phyloP scores from a whole-genome alignment of 2,329 filamentous ascomycete species.

The Cryphonectria parasitica region DNA sequence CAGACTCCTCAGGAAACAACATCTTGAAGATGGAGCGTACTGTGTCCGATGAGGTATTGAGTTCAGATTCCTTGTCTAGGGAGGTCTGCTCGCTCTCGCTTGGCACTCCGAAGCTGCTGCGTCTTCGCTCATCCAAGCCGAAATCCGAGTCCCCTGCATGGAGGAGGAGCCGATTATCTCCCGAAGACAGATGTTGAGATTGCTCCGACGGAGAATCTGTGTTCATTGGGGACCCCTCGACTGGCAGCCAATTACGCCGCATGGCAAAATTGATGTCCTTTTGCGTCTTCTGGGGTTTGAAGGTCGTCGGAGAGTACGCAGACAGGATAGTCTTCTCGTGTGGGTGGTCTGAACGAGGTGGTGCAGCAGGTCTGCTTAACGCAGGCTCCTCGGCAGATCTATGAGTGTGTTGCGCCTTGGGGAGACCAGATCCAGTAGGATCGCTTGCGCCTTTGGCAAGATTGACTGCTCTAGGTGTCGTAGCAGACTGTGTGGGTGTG shows the following conservation, averaged over 20 bases:
- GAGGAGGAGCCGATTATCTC: not conserved
- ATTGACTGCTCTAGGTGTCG: not conserved
- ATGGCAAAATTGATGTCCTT: constrained; percentile 1
- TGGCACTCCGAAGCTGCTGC: not conserved
- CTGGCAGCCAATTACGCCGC: constrained; percentile 9
- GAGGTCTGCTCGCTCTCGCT: not conserved
- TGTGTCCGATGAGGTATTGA: not conserved
- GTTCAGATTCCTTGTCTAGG: too few relatives aligned
- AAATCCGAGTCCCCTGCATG: not conserved
- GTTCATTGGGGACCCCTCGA: not conserved
- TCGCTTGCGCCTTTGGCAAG: not conserved
- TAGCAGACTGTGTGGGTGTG: not conserved
- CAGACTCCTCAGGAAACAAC: constrained; percentile 18
- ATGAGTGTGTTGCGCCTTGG: not conserved
- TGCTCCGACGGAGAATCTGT: not conserved
- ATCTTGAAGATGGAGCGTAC: constrained; percentile 21
- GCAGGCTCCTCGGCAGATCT: not conserved
- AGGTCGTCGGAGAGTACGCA: not conserved
- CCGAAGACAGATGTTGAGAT: not conserved
- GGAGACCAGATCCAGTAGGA: not conserved
- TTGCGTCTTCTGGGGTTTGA: not conserved
- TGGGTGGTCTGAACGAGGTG: not conserved
- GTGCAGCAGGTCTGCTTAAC: not conserved
- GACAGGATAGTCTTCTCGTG: not conserved
- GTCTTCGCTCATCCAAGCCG: not conserved